phyloP scores from a whole-genome alignment of 1,284 basidiomycete genomes.

The Apiotrichum akiyoshidainum region DNA sequence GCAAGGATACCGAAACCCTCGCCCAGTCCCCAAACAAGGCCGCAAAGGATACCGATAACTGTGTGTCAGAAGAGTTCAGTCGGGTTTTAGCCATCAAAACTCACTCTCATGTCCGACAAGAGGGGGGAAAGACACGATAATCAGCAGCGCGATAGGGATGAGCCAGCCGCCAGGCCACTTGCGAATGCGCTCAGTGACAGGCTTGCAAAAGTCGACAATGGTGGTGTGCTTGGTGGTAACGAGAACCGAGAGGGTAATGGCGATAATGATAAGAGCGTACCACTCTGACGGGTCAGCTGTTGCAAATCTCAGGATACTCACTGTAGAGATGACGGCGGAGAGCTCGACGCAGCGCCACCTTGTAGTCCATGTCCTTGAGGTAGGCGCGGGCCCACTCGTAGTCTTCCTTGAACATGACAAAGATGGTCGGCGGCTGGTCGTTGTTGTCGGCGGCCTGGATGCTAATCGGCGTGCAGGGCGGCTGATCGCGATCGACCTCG shows the following conservation, averaged over 20 bases:
- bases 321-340: slow-evolving; percentile 32
- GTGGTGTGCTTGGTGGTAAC: slow-evolving; percentile 39
- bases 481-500: not conserved
- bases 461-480: slow-evolving; percentile 1
- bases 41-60: slow-evolving; percentile 45
- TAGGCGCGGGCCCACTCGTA: slow-evolving; percentile 25
- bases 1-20: slow-evolving; percentile 44
- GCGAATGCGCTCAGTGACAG: slow-evolving; percentile 32
- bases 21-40: slow-evolving; percentile 43
- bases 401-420: slow-evolving; percentile 27
- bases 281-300: slow-evolving; percentile 33
- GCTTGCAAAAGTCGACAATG: slow-evolving; percentile 38
- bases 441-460: not conserved
- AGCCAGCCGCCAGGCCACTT: slow-evolving; percentile 44
- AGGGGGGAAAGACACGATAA: slow-evolving; percentile 40
- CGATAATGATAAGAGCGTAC: slow-evolving; percentile 39
- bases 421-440: slow-evolving; percentile 7
- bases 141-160: slow-evolving; percentile 37
- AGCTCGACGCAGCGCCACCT: slow-evolving; percentile 20
- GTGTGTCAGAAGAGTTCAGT: not conserved
- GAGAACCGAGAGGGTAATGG: slow-evolving; percentile 35
- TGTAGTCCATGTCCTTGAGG: slow-evolving; percentile 34
- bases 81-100: slow-evolving; percentile 1
- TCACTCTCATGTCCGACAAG: slow-evolving; percentile 44
- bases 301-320: slow-evolving; percentile 16